Conservation (phyloP, 768 basidiomycete species). For the Nidularia pulvinata region DNA sequence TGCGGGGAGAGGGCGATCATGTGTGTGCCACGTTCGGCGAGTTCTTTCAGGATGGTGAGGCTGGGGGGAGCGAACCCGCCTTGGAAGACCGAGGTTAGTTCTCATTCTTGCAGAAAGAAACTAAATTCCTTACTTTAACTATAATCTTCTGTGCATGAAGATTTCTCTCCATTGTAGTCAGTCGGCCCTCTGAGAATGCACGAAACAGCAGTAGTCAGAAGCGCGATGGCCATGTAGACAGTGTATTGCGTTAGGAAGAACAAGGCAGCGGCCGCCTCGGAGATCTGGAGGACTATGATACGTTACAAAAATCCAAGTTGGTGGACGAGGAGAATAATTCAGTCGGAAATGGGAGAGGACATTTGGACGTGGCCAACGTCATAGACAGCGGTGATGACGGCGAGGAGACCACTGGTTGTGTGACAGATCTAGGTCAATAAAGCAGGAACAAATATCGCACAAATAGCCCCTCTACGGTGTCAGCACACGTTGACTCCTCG, state of each 20-base stretch:
- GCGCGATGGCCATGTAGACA: slow-evolving; percentile 43
- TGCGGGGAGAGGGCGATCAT: slow-evolving; percentile 72
- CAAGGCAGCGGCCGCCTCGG: slow-evolving; percentile 20
- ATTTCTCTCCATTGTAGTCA: slow-evolving; percentile 72
- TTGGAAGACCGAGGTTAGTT: slow-evolving; percentile 29
- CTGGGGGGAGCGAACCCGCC: slow-evolving; percentile 79
- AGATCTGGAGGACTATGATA: slow-evolving; percentile 25
- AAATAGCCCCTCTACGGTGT: no score
- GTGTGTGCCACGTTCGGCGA: slow-evolving; percentile 81
- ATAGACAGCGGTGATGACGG: no score
- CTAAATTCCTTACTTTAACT: slow-evolving; percentile 56
- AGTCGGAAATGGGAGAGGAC: no score
- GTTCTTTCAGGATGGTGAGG: slow-evolving; percentile 58
- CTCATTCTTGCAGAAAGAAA: not conserved
- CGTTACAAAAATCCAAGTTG: no score
- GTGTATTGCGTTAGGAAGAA: slow-evolving; percentile 61
- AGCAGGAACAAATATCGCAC: no score
- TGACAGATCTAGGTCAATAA: no score
- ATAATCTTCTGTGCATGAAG: slow-evolving; percentile 72
- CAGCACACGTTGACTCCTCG: no score
- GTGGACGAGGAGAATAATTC: no score
- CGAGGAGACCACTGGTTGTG: no score
- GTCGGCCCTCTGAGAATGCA: slow-evolving; percentile 66
- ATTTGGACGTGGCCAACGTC: no score
- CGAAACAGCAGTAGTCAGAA: slow-evolving; percentile 44